phyloP scores from a whole-genome alignment of 306 rosid species.

The Dalbergia cochinchinensis region DNA sequence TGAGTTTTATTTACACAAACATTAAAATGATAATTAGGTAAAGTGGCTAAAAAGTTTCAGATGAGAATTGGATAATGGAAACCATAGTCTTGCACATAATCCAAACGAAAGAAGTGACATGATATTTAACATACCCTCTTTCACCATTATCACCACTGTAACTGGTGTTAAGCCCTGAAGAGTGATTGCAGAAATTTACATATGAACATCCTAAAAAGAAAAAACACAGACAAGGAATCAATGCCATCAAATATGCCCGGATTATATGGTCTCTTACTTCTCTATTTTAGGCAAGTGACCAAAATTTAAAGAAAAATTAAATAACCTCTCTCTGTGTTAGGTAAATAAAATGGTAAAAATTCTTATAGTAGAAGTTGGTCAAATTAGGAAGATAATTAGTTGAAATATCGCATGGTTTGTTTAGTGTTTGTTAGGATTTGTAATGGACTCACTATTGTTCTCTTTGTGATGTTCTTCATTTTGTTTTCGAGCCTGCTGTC shows the following conservation, averaged over 20 bases:
- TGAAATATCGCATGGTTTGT: background rate
- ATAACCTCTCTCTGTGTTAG: background rate
- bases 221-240: conserved; percentile 10
- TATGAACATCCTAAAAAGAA: conserved; percentile 59
- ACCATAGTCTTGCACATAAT: background rate
- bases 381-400: background rate
- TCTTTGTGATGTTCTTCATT: conserved; percentile 66
- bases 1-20: conserved; percentile 18
- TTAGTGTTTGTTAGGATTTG: background rate
- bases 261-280: background rate
- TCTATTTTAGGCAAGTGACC: background rate
- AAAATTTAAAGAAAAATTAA: conserved; percentile 22
- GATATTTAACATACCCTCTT: conserved; percentile 60
- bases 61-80: conserved; percentile 24
- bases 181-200: conserved; percentile 60
- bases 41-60: background rate
- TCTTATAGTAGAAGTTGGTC: background rate
- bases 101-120: background rate
- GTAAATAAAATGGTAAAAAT: conserved; percentile 8
- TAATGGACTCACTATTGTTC: conserved; percentile 56
- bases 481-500: conserved; percentile 68
- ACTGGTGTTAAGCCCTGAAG: conserved; percentile 56
- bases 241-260: background rate
- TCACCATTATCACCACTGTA: conserved; percentile 62
- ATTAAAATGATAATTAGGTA: background rate